Conservation (phyloP, 192 early-diverging fungal species). For the Glomus cerebriforme region DNA sequence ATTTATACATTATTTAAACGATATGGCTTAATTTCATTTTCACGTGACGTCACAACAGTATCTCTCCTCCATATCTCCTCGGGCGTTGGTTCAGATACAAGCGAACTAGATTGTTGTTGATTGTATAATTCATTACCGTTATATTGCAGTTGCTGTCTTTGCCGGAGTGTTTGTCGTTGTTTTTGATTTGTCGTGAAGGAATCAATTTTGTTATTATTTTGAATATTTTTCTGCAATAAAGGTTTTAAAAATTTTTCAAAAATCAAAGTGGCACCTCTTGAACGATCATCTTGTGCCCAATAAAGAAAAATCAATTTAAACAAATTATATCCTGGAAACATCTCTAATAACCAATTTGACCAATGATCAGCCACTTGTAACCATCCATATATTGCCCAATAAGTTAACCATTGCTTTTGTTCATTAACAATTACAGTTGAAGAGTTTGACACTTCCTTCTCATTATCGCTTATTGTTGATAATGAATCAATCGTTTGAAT, state of each 20-base stretch:
- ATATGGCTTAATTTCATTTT: conserved; percentile 10
- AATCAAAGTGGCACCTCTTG: conserved; percentile 52
- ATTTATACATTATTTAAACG: background rate
- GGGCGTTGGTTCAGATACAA: background rate
- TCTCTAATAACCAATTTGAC: conserved; percentile 41
- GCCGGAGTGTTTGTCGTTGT: background rate
- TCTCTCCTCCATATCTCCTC: conserved; percentile 27
- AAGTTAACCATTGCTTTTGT: conserved; percentile 55
- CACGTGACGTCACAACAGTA: background rate
- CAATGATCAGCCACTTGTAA: conserved; percentile 58
- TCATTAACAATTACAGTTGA: conserved; percentile 23
- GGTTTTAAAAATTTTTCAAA: conserved; percentile 39
- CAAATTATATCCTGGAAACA: conserved; percentile 55
- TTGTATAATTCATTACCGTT: background rate
- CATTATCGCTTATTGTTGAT: conserved; percentile 1
- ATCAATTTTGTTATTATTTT: background rate
- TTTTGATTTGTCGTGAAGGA: background rate
- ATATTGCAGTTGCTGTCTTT: background rate
- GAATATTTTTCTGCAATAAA: conserved; percentile 10
- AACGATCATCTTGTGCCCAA: conserved; percentile 58
- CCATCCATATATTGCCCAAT: conserved; percentile 61
- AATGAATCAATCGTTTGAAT: conserved; percentile 47
- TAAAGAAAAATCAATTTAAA: conserved; percentile 55
- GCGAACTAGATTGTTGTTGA: background rate
- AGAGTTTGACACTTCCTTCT: background rate